phyloP scores from a whole-genome alignment of 2,329 filamentous ascomycete species.

The Helminthosporium solani region DNA sequence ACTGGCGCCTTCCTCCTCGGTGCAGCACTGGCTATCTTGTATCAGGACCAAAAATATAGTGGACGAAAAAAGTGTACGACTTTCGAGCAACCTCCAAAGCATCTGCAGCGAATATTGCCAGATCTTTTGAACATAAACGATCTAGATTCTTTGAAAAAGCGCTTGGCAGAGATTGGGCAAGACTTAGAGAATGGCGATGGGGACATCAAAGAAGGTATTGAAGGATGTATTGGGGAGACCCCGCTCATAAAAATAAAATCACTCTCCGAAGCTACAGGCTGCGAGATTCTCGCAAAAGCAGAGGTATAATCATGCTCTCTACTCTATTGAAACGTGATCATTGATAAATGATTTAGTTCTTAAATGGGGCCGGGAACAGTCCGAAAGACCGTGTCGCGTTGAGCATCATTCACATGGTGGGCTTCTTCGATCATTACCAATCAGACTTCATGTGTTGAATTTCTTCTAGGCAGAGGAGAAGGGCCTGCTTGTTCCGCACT shows the following conservation, averaged over 20 bases:
- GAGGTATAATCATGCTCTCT: slow-evolving; percentile 55
- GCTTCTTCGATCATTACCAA: background rate
- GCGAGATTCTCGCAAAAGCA: slow-evolving; percentile 87
- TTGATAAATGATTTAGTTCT: slow-evolving; percentile 56
- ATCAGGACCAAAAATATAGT: slow-evolving; percentile 12
- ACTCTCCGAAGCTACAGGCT: slow-evolving; percentile 81
- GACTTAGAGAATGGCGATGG: slow-evolving; percentile 15
- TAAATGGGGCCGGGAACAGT: slow-evolving; percentile 91
- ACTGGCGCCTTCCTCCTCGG: slow-evolving; percentile 75
- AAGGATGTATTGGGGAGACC: slow-evolving; percentile 90
- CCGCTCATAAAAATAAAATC: slow-evolving; percentile 84
- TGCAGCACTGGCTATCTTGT: slow-evolving; percentile 61
- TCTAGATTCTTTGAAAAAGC: slow-evolving; percentile 26
- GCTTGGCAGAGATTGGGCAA: slow-evolving; percentile 19
- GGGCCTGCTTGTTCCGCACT: slow-evolving; percentile 73
- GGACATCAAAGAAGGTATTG: slow-evolving; percentile 73
- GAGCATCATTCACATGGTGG: slow-evolving; percentile 72
- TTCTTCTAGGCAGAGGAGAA: slow-evolving; percentile 66
- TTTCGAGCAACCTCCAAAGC: slow-evolving; percentile 18
- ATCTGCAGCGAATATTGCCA: slow-evolving; percentile 22
- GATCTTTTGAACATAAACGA: slow-evolving; percentile 27
- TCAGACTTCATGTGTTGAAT: slow-evolving; percentile 7
- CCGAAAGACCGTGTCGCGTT: slow-evolving; percentile 95
- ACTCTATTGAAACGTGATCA: background rate
- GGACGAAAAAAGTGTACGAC: slow-evolving; percentile 25